Conservation (phyloP, 2,329 filamentous ascomycete species). For the Cladosporium austrohemisphaericum region DNA sequence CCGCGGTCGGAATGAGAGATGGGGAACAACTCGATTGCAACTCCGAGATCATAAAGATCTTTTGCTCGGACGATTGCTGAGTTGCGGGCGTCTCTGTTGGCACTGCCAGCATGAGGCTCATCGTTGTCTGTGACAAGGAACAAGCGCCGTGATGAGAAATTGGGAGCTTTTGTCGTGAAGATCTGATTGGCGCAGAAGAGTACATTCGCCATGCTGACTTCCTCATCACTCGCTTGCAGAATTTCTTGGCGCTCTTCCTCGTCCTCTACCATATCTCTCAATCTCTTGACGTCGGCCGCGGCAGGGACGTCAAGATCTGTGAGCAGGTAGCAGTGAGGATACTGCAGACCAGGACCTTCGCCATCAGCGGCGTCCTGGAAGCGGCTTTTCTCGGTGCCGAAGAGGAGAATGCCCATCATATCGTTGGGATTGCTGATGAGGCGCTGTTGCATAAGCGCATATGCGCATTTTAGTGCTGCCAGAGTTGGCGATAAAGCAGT, state of each 20-base stretch:
- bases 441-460: conserved; percentile 93
- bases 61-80: conserved; percentile 83
- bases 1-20: conserved; percentile 62
- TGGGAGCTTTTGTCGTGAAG: conserved; percentile 90
- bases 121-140: conserved; percentile 97
- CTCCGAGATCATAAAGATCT: conserved; percentile 89
- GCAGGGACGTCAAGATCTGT: conserved; percentile 83
- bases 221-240: conserved; percentile 64
- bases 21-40: conserved; percentile 88
- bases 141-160: conserved; percentile 86
- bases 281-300: conserved; percentile 76
- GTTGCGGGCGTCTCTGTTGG: conserved; percentile 66
- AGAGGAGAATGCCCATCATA: conserved; percentile 93
- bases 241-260: conserved; percentile 68
- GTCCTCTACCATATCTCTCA: conserved; percentile 74
- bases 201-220: conserved; percentile 78
- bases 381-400: conserved; percentile 81
- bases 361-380: conserved; percentile 64
- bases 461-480: conserved; percentile 89
- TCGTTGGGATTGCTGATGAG: conserved; percentile 96
- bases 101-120: conserved; percentile 63
- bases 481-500: conserved; percentile 68
- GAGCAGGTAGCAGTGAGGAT: conserved; percentile 89
- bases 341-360: conserved; percentile 54
- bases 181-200: conserved; percentile 95